Percentiles rank a stretch among this genome's conserved stretches.
phyloP scores from a whole-genome alignment of 257 asterid genomes.

The Verbena officinalis region DNA sequence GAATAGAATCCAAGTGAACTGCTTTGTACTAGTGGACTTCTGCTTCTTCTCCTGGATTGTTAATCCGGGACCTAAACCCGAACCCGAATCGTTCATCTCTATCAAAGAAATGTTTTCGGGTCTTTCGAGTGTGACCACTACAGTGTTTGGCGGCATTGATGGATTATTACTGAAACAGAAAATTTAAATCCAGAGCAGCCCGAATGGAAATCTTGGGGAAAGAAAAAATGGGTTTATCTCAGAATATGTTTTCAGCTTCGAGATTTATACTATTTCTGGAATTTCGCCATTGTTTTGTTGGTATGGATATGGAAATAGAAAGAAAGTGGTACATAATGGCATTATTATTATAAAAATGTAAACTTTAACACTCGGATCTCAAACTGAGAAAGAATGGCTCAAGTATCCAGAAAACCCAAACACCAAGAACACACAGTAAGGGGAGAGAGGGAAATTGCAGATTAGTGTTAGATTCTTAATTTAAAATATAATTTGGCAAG shows the following conservation, averaged over 20 bases:
- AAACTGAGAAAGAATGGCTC: conserved; percentile 31
- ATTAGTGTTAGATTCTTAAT: conserved; percentile 26
- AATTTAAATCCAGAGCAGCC: not conserved
- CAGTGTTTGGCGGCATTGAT: conserved; percentile 74
- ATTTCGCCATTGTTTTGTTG: conserved; percentile 7
- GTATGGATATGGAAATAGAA: not conserved
- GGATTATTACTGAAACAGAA: not conserved
- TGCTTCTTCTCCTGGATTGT: conserved; percentile 63
- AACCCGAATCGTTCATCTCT: conserved; percentile 39
- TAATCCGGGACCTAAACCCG: conserved; percentile 21
- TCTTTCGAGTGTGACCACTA: conserved; percentile 73
- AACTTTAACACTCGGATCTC: conserved; percentile 29
- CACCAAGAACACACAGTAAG: not conserved
- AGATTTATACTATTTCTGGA: not conserved
- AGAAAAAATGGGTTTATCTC: conserved; percentile 32
- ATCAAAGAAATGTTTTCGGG: conserved; percentile 55
- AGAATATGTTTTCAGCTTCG: conserved; percentile 8
- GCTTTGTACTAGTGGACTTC: conserved; percentile 64
- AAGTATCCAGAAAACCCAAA: conserved; percentile 31
- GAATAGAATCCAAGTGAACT: conserved; percentile 62
- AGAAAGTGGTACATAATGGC: not conserved
- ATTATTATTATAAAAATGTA: not conserved
- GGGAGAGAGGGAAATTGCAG: conserved; percentile 32
- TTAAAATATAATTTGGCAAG: not conserved
- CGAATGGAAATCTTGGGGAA: conserved; percentile 24